phyloP scores from a whole-genome alignment of 2,329 filamentous ascomycete species.

The Hypoxylon sp. region DNA sequence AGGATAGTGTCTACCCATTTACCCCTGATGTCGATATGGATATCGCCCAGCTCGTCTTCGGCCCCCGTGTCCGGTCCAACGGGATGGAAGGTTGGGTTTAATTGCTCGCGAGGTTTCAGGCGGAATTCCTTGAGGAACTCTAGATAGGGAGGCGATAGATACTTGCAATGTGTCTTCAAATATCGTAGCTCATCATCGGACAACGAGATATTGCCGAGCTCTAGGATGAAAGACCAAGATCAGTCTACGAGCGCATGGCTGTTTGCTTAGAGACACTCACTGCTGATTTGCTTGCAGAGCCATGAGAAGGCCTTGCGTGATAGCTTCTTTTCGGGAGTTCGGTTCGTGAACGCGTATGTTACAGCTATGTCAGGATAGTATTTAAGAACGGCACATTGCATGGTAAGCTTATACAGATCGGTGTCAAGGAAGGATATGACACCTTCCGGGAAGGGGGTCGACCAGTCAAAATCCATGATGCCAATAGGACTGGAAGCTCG shows the following conservation, averaged over 20 bases:
- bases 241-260: conserved; percentile 10
- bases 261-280: conserved; percentile 58
- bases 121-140: conserved; percentile 84
- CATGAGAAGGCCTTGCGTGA: conserved; percentile 85
- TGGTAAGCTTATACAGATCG: conserved; percentile 94
- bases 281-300: conserved; percentile 85
- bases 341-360: conserved; percentile 94
- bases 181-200: conserved; percentile 84
- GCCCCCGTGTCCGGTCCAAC: conserved; percentile 67
- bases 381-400: conserved; percentile 97
- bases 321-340: conserved; percentile 92
- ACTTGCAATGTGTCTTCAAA: conserved; percentile 81
- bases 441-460: conserved; percentile 76
- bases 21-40: conserved; percentile 82
- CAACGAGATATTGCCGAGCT: conserved; percentile 84
- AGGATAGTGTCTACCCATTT: conserved; percentile 95
- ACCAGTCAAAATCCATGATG: conserved; percentile 73
- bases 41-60: conserved; percentile 76
- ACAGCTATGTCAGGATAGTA: conserved; percentile 87
- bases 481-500: background rate
- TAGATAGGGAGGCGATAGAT: conserved; percentile 82
- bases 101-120: conserved; percentile 83
- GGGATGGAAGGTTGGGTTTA: conserved; percentile 75
- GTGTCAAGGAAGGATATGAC: conserved; percentile 87
- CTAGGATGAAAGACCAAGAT: conserved; percentile 58